Conservation (phyloP, 345 rosid species). For the Turritis glabra region DNA sequence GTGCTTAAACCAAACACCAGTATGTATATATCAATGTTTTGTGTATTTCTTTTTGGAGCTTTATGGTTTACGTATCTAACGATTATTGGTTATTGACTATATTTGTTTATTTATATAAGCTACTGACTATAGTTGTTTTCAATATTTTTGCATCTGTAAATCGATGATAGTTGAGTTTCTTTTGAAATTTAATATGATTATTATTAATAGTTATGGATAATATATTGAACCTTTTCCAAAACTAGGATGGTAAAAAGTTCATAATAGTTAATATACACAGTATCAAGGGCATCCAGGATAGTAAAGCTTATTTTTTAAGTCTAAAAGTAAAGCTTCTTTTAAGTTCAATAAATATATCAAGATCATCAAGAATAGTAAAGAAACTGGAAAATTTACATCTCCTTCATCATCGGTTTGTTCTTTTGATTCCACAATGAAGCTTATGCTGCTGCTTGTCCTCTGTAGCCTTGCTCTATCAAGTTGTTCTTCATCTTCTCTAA, state of each 20-base stretch:
- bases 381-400: not conserved
- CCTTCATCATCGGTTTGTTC: conserved; percentile 12
- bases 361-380: conserved; percentile 22
- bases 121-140: not conserved
- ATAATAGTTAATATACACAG: not conserved
- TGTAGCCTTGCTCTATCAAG: conserved; percentile 29
- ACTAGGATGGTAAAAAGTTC: not conserved
- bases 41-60: no score
- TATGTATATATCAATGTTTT: no score
- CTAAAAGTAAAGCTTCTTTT: conserved; percentile 1
- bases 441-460: conserved; percentile 28
- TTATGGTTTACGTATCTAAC: no score
- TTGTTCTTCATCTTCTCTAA: conserved; percentile 10
- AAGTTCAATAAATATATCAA: not conserved
- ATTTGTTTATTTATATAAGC: no score
- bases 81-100: no score
- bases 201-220: conserved; percentile 6
- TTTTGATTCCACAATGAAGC: conserved; percentile 28
- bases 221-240: not conserved
- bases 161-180: no score
- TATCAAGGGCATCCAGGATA: conserved; percentile 13
- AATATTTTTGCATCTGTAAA: not conserved
- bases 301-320: not conserved
- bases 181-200: not conserved
- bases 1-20: no score